Conservation (phyloP, 1,284 basidiomycete species). For the Cryptococcus sp. region DNA sequence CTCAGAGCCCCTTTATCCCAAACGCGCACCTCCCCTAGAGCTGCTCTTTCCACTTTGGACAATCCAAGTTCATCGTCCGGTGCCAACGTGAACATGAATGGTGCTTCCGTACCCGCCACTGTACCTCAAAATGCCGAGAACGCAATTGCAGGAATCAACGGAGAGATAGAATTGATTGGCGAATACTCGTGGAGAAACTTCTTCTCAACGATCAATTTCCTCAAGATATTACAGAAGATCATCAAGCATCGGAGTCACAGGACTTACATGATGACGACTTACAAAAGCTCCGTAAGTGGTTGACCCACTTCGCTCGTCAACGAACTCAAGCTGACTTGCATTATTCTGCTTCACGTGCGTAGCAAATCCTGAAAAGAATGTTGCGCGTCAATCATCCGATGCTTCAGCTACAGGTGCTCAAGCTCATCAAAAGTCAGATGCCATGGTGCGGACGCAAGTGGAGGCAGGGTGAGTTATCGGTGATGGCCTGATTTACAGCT, state of each 20-base stretch:
- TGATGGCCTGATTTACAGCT: too few species aligned
- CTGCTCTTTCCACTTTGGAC: too few species aligned
- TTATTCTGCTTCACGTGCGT: neutral
- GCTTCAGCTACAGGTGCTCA: constrained; percentile 93
- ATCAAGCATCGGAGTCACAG: constrained; percentile 93
- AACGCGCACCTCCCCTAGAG: constrained; percentile 1
- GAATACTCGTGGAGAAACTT: constrained; percentile 99
- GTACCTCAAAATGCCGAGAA: too few species aligned
- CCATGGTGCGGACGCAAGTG: constrained; percentile 98
- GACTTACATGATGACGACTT: constrained; percentile 94
- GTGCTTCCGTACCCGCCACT: neutral
- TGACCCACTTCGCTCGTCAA: neutral
- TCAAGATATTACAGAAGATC: constrained; percentile 96
- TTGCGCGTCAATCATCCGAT: constrained; percentile 91
- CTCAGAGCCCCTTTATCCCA: constrained; percentile 52
- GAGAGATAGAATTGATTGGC: constrained; percentile 84
- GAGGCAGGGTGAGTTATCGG: constrained; percentile 74
- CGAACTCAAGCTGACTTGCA: neutral
- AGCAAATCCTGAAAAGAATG: constrained; percentile 94
- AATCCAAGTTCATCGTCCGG: neutral
- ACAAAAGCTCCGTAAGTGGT: constrained; percentile 86
- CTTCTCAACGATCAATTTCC: constrained; percentile 96
- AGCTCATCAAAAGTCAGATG: constrained; percentile 98
- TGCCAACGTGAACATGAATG: neutral
- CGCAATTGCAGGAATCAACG: constrained; percentile 41